Evolutionary conservation across 2,329 filamentous ascomycete genomes (phyloP), one percentile per base, ranked within the genome.

Genomic region (Colletotrichum lentis): DNA sequence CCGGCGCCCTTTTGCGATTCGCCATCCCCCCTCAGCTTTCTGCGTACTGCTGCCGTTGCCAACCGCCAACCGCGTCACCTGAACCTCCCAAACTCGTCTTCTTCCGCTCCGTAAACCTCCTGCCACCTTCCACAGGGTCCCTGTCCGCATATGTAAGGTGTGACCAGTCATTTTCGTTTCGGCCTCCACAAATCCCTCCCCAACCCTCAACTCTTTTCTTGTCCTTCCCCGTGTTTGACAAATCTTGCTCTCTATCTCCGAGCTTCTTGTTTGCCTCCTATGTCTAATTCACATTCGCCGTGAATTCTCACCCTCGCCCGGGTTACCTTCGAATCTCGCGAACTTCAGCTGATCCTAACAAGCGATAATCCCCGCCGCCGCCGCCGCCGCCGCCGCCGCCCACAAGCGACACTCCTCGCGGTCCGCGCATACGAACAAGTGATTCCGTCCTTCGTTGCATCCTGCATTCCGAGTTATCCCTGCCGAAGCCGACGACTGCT

Each of bases 91-190:
- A 37, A 47, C 49, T 49, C 41, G 39, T 46, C 22, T 54, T 22
- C 41, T 50, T n/a, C 35, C 24, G 31, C 41, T 54, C 27, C 31
- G 27, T 37, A 47, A 59, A 50, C 50, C 43, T 61, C 49, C 50
- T 64, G 62, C 62, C 50, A 35, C 22, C 54, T 56, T 59, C 54
- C 47, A 50, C 41, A 59, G 47, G 47, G 41, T 61, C 56, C 50
- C 55, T 61, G 49, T 5, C 43, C 44, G 62, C 47, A 52, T 56
- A 65, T 50, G 37, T 35, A 69, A 69, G 66, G 66, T 69, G 62
- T 66, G 62, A 59, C 66, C 62, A 69, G 62, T 66, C 62, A 66
- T 66, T 66, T 61, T 61, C 56, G 66, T 66, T 27, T 22, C n/a
- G 18, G 50, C 62, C 66, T 66, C 66, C 62, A 66, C 65, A 60